A percentile compares a stretch with the other conserved stretches of the same genome.
phyloP scores from a whole-genome alignment of 2,329 filamentous ascomycete species.

The Pyrenochaeta sp. region DNA sequence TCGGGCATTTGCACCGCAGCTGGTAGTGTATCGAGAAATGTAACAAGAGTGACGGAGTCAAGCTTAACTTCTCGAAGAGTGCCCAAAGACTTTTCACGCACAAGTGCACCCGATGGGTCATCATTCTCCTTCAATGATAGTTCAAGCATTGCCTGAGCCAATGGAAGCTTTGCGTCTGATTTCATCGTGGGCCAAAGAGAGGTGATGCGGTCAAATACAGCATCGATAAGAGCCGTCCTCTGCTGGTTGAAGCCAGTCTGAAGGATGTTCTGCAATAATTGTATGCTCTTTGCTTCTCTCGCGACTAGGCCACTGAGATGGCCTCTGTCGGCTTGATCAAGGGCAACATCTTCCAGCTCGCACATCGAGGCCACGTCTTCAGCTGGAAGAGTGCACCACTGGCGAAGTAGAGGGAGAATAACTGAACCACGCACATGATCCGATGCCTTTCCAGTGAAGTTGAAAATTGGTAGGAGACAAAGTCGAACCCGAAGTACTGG shows the following conservation, averaged over 20 bases:
- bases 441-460: constrained; percentile 74
- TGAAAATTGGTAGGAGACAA: constrained; percentile 74
- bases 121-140: constrained; percentile 59
- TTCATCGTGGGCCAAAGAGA: constrained; percentile 78
- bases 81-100: constrained; percentile 67
- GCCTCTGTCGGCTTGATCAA: constrained; percentile 59
- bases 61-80: constrained; percentile 77
- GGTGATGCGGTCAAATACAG: constrained; percentile 73
- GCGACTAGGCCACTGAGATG: constrained; percentile 62
- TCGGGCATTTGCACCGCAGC: constrained; percentile 75
- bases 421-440: constrained; percentile 75
- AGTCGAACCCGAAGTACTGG: constrained; percentile 75
- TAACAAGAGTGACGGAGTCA: constrained; percentile 73
- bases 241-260: constrained; percentile 52
- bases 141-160: constrained; percentile 69
- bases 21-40: constrained; percentile 77
- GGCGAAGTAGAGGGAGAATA: constrained; percentile 75
- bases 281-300: constrained; percentile 65
- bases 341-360: constrained; percentile 56
- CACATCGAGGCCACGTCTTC: constrained; percentile 61
- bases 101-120: constrained; percentile 46
- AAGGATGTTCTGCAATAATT: constrained; percentile 61
- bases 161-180: constrained; percentile 64
- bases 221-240: constrained; percentile 65
- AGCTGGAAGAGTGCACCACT: constrained; percentile 68